Evolutionary conservation across 176 grass and related monocot species (phyloP).

Genomic region (Oryza glumipatula): DNA sequence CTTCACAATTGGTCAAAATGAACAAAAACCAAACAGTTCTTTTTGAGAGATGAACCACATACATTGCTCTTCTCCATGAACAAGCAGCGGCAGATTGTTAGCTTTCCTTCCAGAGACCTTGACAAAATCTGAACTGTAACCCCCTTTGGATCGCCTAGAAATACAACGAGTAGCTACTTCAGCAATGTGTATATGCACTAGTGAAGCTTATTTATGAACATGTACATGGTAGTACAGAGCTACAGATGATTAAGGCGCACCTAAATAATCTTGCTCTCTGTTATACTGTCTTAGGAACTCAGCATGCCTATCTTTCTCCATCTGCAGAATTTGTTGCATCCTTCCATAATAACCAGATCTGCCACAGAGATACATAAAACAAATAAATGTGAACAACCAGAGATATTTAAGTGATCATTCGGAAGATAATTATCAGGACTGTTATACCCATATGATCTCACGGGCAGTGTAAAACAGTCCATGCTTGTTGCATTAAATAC

Average conservation of each 20-base stretch:
- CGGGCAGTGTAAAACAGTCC: conserved; percentile 34
- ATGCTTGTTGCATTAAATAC: conserved; percentile 52
- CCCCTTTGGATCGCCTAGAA: conserved; percentile 62
- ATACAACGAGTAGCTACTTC: conserved; percentile 18
- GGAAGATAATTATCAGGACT: conserved; percentile 19
- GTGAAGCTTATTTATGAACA: conserved; percentile 17
- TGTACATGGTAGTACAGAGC: conserved; percentile 20
- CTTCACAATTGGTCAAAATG: not conserved
- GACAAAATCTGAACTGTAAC: conserved; percentile 78
- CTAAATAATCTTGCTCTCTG: conserved; percentile 43
- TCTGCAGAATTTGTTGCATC: conserved; percentile 79
- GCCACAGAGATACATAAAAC: conserved; percentile 22
- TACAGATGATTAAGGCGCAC: conserved; percentile 34
- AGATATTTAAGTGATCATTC: conserved; percentile 25
- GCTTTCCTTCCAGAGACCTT: conserved; percentile 84
- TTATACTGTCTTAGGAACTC: conserved; percentile 68
- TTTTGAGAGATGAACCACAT: conserved; percentile 30
- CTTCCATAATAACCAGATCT: conserved; percentile 78
- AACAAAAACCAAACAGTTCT: conserved; percentile 25
- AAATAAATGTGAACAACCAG: conserved; percentile 30
- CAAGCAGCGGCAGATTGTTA: conserved; percentile 76
- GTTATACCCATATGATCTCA: conserved; percentile 57
- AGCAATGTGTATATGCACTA: not conserved
- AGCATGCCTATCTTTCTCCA: conserved; percentile 71
- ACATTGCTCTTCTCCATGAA: conserved; percentile 59